Evolutionary conservation across 208 protist species (phyloP), one percentile per base, ranked within the genome.

Genomic region (Naegleria gruberi): DNA sequence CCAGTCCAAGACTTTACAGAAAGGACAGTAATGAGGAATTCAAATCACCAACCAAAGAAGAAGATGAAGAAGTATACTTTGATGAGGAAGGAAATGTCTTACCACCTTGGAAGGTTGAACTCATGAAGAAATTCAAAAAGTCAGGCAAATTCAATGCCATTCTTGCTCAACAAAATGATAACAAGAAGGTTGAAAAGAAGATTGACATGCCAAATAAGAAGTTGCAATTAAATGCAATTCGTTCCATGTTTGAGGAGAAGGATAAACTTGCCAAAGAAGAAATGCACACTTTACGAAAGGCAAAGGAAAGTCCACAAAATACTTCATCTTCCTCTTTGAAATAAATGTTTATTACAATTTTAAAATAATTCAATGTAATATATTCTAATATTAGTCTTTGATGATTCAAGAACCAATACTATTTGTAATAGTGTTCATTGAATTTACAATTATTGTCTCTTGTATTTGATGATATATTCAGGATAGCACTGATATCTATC

Each of bases 31-130:
- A n/a, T n/a, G n/a, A n/a, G n/a, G n/a, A n/a, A n/a, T n/a, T n/a
- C n/a, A 51, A 51, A 51, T 51, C 46, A 17, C 46, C 46, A 51
- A 23, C 51, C 15, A n/a, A 5, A 77, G n/a, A 8, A 6, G 65
- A 77, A 37, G 65, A 77, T 37, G 65, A 77, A 77, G 65, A 77
- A 77, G 65, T 77, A 7, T 77, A 37, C 34, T 77, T 37, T 8
- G 65, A 77, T n/a, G 65, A 77, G 34, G 65, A 77, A 77, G 65
- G 65, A 77, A 77, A 77, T 8, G 30, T 77, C 12, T 77, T 77
- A 77, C 65, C 65, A 77, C 65, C 65, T 37, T 77, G 65, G 65
- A 77, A 77, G 30, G 65, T 77, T 77, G 65, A 77, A 77, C 30
- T 77, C 17, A 77, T 77, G 65, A 77, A 77, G 30, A 77, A 37